Conservation (phyloP, 116 monocot species). For the Phalaenopsis hybrid region DNA sequence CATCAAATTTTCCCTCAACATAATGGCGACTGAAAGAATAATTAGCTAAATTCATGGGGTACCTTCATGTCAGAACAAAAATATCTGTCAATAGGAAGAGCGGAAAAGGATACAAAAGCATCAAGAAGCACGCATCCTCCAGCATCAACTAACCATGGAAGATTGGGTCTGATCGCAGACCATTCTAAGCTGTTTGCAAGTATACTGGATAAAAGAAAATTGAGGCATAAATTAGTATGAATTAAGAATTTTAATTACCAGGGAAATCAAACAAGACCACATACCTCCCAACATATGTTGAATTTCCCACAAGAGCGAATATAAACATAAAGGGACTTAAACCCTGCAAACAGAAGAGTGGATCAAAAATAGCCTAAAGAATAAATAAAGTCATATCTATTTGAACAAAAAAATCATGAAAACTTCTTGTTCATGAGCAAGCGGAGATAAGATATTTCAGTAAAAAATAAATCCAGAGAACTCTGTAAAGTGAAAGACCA, state of each 20-base stretch:
- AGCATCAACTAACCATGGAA: conserved; percentile 89
- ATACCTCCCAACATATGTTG: conserved; percentile 87
- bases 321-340: conserved; percentile 76
- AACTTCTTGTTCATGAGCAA: background rate
- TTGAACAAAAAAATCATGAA: background rate
- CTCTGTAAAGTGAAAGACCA: no score
- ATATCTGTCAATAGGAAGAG: no score
- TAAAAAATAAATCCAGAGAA: background rate
- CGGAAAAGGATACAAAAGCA: conserved; percentile 71
- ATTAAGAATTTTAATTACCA: background rate
- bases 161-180: conserved; percentile 57
- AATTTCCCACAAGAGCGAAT: conserved; percentile 74
- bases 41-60: background rate
- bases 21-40: background rate
- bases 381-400: background rate
- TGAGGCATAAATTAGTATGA: background rate
- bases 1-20: no score
- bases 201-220: conserved; percentile 43
- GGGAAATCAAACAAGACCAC: background rate
- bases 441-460: background rate
- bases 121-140: conserved; percentile 77
- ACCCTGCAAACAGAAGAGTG: conserved; percentile 39
- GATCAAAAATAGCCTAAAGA: background rate
- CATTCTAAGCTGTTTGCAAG: conserved; percentile 75
- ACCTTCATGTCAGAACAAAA: no score